Evolutionary conservation across 2,329 filamentous ascomycete species (phyloP), one percentile per base, ranked within the genome.

Genomic region (Verruconis gallopava): DNA sequence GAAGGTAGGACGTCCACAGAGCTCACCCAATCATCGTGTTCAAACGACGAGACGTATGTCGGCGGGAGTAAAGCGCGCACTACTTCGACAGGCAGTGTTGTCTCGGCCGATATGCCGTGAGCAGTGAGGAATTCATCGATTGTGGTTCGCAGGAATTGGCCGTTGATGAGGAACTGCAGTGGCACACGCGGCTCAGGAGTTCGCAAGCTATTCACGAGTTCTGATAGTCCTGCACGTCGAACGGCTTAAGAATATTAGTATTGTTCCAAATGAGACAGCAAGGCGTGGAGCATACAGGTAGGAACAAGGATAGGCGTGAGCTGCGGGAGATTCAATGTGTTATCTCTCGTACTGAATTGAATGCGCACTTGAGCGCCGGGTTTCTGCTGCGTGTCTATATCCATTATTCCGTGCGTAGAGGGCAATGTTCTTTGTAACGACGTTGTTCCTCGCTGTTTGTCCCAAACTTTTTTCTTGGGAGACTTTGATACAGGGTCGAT

Each of bases 11-110:
- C 74, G 59, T 95, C 86, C 19, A 96, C 77, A 19, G 76, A 75
- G 57, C 84, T 85, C 38, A 98, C 83, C 91, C 91, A 98, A 61
- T 96, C 91, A 55, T 98, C 88, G 60, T 98, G 89, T 65, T 95
- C 81, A 59, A 94, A 98, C 56, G 83, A 91, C 11, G 86, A 81
- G 51, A 93, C 79, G 59, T 91, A 89, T 25, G 83, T 71, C 14
- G 91, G 91, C 5, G 91, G 91, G 46, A 95, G 77, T 51, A 95
- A 68, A 48, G 86, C 91, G 53, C 86, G 81, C 25, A 95, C 85
- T 62, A 96, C 98, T 67, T 96, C 88, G 44, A 98, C 73, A 25
- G 80, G 81, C 40, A 98, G 66, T 3, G 81, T 89, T 3, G 80
- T 82, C 67, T 98, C 91, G 33, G 85, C 75, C 15, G 85, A 94